Conservation (phyloP, 176 grass and related monocot genomes). For the Hyparrhenia diplandra region DNA sequence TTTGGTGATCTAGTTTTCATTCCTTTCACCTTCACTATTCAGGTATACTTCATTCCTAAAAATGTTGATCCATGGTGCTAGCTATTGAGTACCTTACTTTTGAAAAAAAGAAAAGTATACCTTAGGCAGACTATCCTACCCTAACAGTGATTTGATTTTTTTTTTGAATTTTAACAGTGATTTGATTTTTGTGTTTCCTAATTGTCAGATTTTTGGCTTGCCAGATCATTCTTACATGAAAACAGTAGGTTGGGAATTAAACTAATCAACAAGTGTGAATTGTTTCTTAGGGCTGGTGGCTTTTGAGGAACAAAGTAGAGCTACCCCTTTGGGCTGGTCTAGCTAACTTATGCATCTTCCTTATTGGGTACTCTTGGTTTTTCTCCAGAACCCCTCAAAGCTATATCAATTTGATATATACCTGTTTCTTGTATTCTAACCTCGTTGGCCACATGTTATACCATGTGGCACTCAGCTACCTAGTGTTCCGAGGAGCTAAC, state of each 20-base stretch:
- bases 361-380: constrained; percentile 62
- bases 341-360: constrained; percentile 66
- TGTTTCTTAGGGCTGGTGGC: constrained; percentile 85
- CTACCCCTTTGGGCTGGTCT: constrained; percentile 46
- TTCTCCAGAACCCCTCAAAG: not conserved
- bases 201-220: not conserved
- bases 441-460: constrained; percentile 7
- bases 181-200: not conserved
- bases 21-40: constrained; percentile 94
- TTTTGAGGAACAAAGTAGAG: constrained; percentile 77
- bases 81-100: not conserved
- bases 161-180: no score
- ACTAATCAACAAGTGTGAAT: not conserved
- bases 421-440: constrained; percentile 6
- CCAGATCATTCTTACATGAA: not conserved
- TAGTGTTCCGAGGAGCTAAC: constrained; percentile 92
- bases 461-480: constrained; percentile 48
- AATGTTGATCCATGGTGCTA: not conserved
- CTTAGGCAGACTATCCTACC: not conserved
- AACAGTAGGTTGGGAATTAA: not conserved
- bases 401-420: not conserved
- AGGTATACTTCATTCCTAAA: constrained; percentile 33
- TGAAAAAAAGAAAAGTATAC: not conserved
- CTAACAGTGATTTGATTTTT: no score
- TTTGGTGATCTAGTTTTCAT: constrained; percentile 99